Base-by-base conservation (phyloP, 257 asterid species). In the Perilla frutescens region DNA sequence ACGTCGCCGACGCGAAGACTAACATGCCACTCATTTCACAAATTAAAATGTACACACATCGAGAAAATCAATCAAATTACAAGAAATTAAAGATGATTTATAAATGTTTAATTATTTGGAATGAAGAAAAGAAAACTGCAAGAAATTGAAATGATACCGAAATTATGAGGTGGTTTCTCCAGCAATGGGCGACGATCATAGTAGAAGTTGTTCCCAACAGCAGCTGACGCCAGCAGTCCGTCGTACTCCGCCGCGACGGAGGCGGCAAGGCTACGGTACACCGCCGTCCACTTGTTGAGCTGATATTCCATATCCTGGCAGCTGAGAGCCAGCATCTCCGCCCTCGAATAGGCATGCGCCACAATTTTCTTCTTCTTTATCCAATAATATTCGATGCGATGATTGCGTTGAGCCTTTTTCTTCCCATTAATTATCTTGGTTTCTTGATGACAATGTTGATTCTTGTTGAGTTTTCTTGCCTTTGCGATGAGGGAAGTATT, bases 301-400 rank as follows among this genome's bases (percentile, higher is more conserved):
- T 90, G 93, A 45, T 48, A 69, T 3, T 87, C 88, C 34, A 77
- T 4, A 67, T 76, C 74, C 60, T 69, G 59, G 69, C 72, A 81
- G 79, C 88, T 83, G 73, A 85, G 55, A 9, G 72, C 80, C 78
- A 78, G 83, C 89, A 90, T 58, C 74, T 87, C 96, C 75, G 72
- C 79, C 67, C 85, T 77, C 3, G 84, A 66, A 49, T 91, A 88
- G 26, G 26, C 36, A 3, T 51, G 6, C 11, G 6, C 12, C n/a
- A 39, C 51, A 29, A 1, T 13, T 31, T 51, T 80, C 66, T 68
- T 66, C 44, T 43, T 79, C 74, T 49, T 20, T 20, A 20, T 20
- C 26, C 26, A 20, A 20, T 20, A 71, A 32, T 34, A 34, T 34
- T 53, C 65, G 50, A 76, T 79, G 5, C 71, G 79, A 4, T n/a